These are phyloP conservation scores for Talaromyces rugulosus DNA, from an alignment of 2,329 filamentous ascomycete genomes.

Conservation along the genomic window DNA sequence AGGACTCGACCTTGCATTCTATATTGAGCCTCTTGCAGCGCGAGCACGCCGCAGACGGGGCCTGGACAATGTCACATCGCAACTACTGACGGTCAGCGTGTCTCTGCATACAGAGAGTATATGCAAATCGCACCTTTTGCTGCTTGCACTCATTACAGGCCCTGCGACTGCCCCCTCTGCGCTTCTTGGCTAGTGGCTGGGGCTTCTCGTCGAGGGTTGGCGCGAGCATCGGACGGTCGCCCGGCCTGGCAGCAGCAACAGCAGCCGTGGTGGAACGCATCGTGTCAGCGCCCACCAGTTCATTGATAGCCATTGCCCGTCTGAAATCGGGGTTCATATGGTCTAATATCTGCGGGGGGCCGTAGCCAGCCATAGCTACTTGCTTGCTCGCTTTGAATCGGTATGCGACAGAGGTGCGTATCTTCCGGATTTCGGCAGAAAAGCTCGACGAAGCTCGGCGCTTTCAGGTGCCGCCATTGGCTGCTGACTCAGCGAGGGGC, in stretches of 20 bases:
- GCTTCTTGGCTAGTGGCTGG: constrained; percentile 46
- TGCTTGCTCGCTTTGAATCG: background rate
- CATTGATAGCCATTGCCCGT: constrained; percentile 5
- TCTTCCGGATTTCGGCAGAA: constrained; percentile 37
- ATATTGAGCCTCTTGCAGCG: constrained; percentile 60
- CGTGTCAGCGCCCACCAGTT: constrained; percentile 3
- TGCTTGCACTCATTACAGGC: constrained; percentile 66
- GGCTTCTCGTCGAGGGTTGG: constrained; percentile 24
- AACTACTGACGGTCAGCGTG: constrained; percentile 40
- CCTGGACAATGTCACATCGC: constrained; percentile 62
- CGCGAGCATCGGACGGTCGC: constrained; percentile 7
- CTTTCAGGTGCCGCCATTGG: constrained; percentile 8
- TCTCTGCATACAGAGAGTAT: background rate
- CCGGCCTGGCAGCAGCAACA: background rate
- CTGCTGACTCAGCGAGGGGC: constrained; percentile 12
- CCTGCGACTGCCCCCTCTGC: constrained; percentile 41
- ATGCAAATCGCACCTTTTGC: constrained; percentile 53
- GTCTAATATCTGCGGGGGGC: constrained; percentile 6
- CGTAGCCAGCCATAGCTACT: constrained; percentile 10
- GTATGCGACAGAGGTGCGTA: background rate
- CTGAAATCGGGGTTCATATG: constrained; percentile 11
- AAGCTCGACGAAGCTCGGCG: constrained; percentile 28
- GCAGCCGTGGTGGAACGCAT: constrained; percentile 7
- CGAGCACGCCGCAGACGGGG: constrained; percentile 58
- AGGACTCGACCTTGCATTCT: constrained; percentile 61